phyloP scores from a whole-genome alignment of 805 yeast genomes.

The Candida sakaeoensis region DNA sequence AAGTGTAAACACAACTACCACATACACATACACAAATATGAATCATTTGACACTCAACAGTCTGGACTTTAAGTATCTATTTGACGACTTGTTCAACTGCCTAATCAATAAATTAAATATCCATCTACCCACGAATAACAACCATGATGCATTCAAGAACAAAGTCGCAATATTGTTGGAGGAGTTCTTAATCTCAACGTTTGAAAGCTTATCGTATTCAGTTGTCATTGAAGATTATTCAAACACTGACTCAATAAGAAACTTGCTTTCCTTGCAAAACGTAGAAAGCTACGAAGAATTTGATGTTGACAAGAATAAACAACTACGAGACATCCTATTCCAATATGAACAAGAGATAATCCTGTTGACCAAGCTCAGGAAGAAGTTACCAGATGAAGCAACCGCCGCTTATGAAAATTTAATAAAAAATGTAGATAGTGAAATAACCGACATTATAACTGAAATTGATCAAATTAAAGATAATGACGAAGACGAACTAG shows the following conservation, averaged over 20 bases:
- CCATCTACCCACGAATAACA: slow-evolving; percentile 44
- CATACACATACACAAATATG: no score
- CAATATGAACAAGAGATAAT: slow-evolving; percentile 62
- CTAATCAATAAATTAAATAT: slow-evolving; percentile 44
- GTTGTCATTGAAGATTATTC: slow-evolving; percentile 54
- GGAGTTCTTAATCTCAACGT: slow-evolving; percentile 46
- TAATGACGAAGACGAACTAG: slow-evolving; percentile 13
- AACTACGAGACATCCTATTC: slow-evolving; percentile 52
- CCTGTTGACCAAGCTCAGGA: slow-evolving; percentile 51
- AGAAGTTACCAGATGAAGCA: slow-evolving; percentile 46
- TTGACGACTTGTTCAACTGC: slow-evolving; percentile 38
- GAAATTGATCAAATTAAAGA: slow-evolving; percentile 14
- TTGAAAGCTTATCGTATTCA: slow-evolving; percentile 55
- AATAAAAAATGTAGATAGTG: slow-evolving; percentile 26
- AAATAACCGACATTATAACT: slow-evolving; percentile 24
- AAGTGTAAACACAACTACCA: no score
- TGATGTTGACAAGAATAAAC: slow-evolving; percentile 59
- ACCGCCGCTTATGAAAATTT: slow-evolving; percentile 33
- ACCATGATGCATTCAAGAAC: slow-evolving; percentile 43
- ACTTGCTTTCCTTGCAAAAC: slow-evolving; percentile 29
- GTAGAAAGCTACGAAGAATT: slow-evolving; percentile 60
- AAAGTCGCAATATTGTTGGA: slow-evolving; percentile 42
- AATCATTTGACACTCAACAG: slow-evolving; percentile 14
- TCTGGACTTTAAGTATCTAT: slow-evolving; percentile 51
- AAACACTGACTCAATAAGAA: slow-evolving; percentile 13